Evolutionary conservation across 805 yeast genomes (phyloP), one percentile per base, ranked within the genome.

Genomic region (Candida rishiriensis): DNA sequence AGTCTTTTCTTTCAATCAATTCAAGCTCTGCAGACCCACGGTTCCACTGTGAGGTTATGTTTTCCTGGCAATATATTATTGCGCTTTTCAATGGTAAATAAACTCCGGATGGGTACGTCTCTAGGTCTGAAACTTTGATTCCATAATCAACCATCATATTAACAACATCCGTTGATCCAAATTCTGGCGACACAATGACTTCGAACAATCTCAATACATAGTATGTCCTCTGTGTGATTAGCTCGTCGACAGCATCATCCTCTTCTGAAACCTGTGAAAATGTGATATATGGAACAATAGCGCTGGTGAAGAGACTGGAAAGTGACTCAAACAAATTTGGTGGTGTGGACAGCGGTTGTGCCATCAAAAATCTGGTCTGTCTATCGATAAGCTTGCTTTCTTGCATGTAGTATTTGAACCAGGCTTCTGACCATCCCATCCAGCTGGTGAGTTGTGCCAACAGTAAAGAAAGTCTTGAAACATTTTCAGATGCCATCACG

Each of bases 61-160:
- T 69, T 42, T 71, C 76, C 62, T 76, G 87, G 55, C 81, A 73
- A 40, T 59, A 57, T 53, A 72, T 69, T 14, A 85, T 63, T 1
- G 81, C 75, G 46, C 81, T 88, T 49, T 77, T 78, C 39, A 90
- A 61, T 0, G 95, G 88, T 4, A 85, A 61, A 29, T 75, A 64
- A 1, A 89, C 69, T 0, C 96, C 96, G 2, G 79, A 63, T 0
- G 96, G 96, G 52, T 73, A 85, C 0, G 88, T 75, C 34, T 85
- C 86, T 6, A 88, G 60, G 39, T 75, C 79, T 3, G 65, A 61
- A 15, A 66, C 56, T 1, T 72, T 68, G 15, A 88, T 72, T 4
- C 73, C 75, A 47, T 75, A 73, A 30, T 78, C 82, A 10, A 75
- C 75, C 73, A 88, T 74, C 55, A 83, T 64, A 46, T 75, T 79